Conservation (phyloP, 352 stramenopile genomes). For the Pythium dissotocum region DNA sequence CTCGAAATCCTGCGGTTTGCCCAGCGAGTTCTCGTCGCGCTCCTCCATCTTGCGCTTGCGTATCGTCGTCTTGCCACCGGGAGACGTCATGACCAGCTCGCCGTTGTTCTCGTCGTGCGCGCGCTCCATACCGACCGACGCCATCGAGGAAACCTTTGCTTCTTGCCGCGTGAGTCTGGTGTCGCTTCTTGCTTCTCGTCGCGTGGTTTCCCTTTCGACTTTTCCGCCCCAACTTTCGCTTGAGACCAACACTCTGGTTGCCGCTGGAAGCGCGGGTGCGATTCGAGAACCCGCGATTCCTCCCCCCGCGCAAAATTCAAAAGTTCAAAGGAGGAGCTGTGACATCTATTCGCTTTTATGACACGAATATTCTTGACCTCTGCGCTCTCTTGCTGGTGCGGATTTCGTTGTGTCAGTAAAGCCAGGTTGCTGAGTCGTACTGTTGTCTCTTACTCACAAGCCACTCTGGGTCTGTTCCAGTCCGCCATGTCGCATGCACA, state of each 20-base stretch:
- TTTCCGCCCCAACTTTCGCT: slow-evolving; percentile 17
- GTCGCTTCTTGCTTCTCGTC: slow-evolving; percentile 1
- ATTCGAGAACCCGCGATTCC: neutral
- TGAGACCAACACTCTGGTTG: slow-evolving; percentile 22
- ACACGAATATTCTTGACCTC: neutral
- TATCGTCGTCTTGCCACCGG: slow-evolving; percentile 11
- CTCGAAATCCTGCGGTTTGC: slow-evolving; percentile 49
- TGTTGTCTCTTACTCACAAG: slow-evolving; percentile 8
- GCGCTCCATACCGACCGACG: slow-evolving; percentile 19
- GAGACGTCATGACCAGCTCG: slow-evolving; percentile 18
- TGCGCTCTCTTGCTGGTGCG: too few species aligned
- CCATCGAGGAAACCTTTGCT: slow-evolving; percentile 13
- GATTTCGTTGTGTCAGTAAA: neutral
- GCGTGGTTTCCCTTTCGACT: slow-evolving; percentile 2
- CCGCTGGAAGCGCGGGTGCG: neutral
- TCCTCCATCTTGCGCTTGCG: slow-evolving; percentile 45
- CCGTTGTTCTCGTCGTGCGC: slow-evolving; percentile 29
- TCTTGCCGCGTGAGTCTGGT: neutral
- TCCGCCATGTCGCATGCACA: slow-evolving; percentile 12
- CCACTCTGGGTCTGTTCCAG: slow-evolving; percentile 17
- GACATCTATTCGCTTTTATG: neutral
- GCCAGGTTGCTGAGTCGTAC: slow-evolving; percentile 4
- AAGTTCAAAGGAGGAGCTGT: slow-evolving; percentile 18
- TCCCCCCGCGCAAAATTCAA: slow-evolving; percentile 10
- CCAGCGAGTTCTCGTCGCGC: slow-evolving; percentile 27